These are phyloP conservation scores for Delphinella strobiligena DNA, from an alignment of 2,329 filamentous ascomycete genomes.

Conservation along the genomic window DNA sequence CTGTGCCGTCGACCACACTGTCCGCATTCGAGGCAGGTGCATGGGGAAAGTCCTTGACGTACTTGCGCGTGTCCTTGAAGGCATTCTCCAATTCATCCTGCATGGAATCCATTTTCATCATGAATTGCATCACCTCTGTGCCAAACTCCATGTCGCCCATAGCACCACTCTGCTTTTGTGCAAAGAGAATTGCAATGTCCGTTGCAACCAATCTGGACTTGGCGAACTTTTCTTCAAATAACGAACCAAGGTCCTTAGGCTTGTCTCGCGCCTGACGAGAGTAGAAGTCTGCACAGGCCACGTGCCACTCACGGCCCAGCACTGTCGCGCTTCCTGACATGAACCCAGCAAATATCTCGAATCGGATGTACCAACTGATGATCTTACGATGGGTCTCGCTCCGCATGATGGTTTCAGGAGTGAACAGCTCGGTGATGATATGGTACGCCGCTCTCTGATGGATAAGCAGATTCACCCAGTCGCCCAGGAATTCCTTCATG, in stretches of 20 bases:
- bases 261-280: constrained; percentile 44
- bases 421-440: constrained; percentile 67
- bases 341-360: constrained; percentile 74
- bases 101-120: constrained; percentile 39
- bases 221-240: constrained; percentile 50
- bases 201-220: constrained; percentile 60
- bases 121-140: constrained; percentile 38
- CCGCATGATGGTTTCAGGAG: constrained; percentile 60
- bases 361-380: constrained; percentile 80
- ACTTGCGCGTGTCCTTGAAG: constrained; percentile 49
- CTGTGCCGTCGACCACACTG: constrained; percentile 64
- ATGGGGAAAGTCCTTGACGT: constrained; percentile 52
- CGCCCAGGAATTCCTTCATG: constrained; percentile 75
- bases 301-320: constrained; percentile 69
- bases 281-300: constrained; percentile 51
- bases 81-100: constrained; percentile 44
- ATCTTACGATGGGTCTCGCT: constrained; percentile 61
- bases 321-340: constrained; percentile 68
- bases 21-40: constrained; percentile 39
- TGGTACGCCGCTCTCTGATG: constrained; percentile 84
- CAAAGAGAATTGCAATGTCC: constrained; percentile 70
- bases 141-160: constrained; percentile 52
- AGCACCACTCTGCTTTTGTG: constrained; percentile 53
- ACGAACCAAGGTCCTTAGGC: constrained; percentile 52
- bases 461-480: constrained; percentile 87